Evolutionary conservation across 495 filamentous ascomycete species (phyloP), one percentile per base, ranked within the genome.

Genomic region (Pyronema omphalodes): DNA sequence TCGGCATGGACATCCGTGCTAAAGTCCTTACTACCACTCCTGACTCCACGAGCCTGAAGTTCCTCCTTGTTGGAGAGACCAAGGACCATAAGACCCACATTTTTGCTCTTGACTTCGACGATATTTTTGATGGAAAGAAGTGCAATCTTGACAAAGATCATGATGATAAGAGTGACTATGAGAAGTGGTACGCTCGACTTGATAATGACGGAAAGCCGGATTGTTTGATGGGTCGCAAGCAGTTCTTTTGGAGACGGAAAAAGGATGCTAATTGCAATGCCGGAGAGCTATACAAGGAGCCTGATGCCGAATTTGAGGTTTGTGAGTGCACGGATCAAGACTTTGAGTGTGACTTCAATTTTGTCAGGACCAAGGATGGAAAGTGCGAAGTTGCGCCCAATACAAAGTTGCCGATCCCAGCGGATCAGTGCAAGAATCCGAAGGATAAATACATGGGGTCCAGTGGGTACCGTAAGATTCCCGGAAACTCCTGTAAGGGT

Each of bases 331-430:
- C 78, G 0, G 74, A 80, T 9, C 71, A 73, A 36, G 91, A 98
- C 67, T 98, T 85, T 62, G 91, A 98, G 67, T 98, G 91, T 66
- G 86, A 95, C 63, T 93, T 81, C 71, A 88, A 89, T 65, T 95
- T 91, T 63, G 68, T 77, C 43, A 73, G 71, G 47, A 73, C 71
- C 43, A 67, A 67, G 46, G 77, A 83, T 53, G 67, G 73, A 36
- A 74, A 77, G 43, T 98, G 91, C 62, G 66, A 78, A 6, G 58
- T 64, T 1, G 70, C 59, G 23, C 23, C 51, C 9, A 57, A 49
- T n/a, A 75, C 68, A 0, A 51, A 56, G 29, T 52, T 66, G 8
- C 58, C 68, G 1, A 63, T 78, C 40, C 74, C 77, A 0, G 72
- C 78, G 11, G 80, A 76, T 0, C 71, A 79, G 40, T 98, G 91